Percentiles rank a stretch among this genome's conserved stretches.
phyloP scores from a whole-genome alignment of 441 rosid genomes.

The Adansonia madagascariensis region DNA sequence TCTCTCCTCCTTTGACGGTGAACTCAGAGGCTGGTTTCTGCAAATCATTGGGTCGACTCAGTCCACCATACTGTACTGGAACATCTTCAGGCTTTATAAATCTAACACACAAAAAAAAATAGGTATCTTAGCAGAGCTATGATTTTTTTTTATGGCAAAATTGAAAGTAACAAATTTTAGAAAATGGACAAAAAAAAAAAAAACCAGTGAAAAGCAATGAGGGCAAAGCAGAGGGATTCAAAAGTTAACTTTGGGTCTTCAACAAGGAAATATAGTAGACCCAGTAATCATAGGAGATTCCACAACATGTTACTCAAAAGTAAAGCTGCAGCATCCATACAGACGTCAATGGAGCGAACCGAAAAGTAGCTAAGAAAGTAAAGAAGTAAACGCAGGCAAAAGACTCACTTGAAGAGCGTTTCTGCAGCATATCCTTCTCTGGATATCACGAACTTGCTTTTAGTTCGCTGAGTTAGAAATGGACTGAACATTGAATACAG shows the following conservation, averaged over 20 bases:
- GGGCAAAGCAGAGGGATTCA: background rate
- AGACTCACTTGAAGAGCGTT: constrained; percentile 80
- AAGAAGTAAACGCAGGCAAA: background rate
- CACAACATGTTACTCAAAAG: background rate
- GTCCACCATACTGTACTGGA: constrained; percentile 91
- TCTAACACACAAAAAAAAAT: constrained; percentile 37
- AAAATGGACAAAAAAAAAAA: background rate
- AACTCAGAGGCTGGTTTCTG: constrained; percentile 90
- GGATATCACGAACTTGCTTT: constrained; percentile 91
- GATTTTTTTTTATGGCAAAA: background rate
- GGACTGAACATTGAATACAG: constrained; percentile 88
- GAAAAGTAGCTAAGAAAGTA: background rate
- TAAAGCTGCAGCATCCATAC: background rate
- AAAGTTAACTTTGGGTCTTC: background rate
- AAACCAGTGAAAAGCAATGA: background rate
- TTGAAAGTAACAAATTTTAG: background rate
- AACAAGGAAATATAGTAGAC: background rate
- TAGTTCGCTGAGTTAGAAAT: constrained; percentile 86
- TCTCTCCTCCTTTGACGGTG: constrained; percentile 89
- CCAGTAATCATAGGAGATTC: background rate
- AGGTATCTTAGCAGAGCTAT: background rate
- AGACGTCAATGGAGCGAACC: background rate
- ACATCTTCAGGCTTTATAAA: constrained; percentile 85
- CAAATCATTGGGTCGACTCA: constrained; percentile 64
- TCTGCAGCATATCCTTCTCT: constrained; percentile 88